Base-by-base conservation (phyloP, 2,329 filamentous ascomycete genomes). In the Ilyonectria destructans region DNA sequence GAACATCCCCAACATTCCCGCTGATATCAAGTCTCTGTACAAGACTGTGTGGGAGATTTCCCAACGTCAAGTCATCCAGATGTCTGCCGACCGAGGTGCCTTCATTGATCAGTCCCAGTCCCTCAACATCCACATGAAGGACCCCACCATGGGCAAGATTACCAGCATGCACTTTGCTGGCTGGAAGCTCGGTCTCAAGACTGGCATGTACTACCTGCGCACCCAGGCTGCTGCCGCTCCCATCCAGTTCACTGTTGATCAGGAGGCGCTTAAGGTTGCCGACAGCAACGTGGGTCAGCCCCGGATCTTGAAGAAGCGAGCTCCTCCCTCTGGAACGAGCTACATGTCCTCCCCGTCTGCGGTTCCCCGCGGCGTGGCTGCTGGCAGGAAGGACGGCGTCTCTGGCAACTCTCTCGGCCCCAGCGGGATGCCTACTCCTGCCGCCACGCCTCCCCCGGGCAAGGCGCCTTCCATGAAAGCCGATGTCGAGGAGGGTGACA, bases 11-110 rank as follows among this genome's bases (percentile, higher is more conserved):
- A 98, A 97, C 84, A 98, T 99, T 71, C 96, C 96, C 15, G 90
- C 93, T 35, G 96, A 99, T 76, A 93, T 97, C 87, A 99, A 99
- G 87, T 91, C 92, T 45, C 89, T 99, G 7, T 99, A 99, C 90
- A 99, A 99, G 91, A 99, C 96, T 3, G 96, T 99, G 23, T 99
- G 96, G 96, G 96, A 99, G 82, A 98, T 99, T 78, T 97, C 94
- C 21, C 96, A 99, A 86, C 93, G 95, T 72, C 94, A 91, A 51
- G 95, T 99, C 74, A 91, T 99, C 49, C 94, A 98, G 86, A 98
- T 99, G 95, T 94, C 96, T 65, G 96, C 96, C 61, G 96, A 99
- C 82, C 96, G 96, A 82, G 96, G 96, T 84, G 96, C 96, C 65
- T 99, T 96, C 85, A 98, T 99, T 79, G 96, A 99, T 81, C 96